These are phyloP conservation scores for Penicillium sp. DNA, from an alignment of 2,329 filamentous ascomycete genomes.

Conservation along the genomic window DNA sequence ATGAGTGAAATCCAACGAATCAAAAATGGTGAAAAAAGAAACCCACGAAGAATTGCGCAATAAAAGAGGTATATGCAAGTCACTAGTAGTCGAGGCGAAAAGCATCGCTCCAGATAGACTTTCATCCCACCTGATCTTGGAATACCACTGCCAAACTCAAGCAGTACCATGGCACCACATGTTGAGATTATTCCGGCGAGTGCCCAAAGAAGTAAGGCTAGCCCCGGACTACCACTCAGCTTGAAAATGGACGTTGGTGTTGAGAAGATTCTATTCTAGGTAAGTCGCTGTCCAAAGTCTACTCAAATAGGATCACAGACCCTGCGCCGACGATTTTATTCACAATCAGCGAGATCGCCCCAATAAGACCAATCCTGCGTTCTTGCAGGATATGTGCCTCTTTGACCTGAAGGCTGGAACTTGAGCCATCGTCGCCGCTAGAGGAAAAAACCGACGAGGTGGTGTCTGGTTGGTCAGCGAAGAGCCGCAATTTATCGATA, in stretches of 20 bases:
- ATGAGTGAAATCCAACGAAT: background rate
- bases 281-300: background rate
- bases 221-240: constrained; percentile 59
- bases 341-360: constrained; percentile 24
- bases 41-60: constrained; percentile 43
- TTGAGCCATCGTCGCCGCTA: constrained; percentile 4
- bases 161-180: constrained; percentile 52
- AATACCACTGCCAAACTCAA: constrained; percentile 53
- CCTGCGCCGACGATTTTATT: constrained; percentile 29
- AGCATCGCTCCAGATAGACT: constrained; percentile 54
- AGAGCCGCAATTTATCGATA: background rate
- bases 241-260: constrained; percentile 62
- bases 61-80: constrained; percentile 56
- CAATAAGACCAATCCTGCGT: constrained; percentile 23
- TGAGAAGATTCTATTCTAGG: constrained; percentile 48
- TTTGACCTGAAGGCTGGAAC: constrained; percentile 3
- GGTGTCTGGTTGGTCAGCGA: constrained; percentile 2
- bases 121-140: constrained; percentile 53
- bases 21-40: background rate
- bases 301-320: constrained; percentile 5
- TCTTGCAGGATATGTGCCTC: constrained; percentile 26
- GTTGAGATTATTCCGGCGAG: constrained; percentile 53
- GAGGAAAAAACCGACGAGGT: constrained; percentile 1
- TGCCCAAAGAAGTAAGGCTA: constrained; percentile 60
- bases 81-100: constrained; percentile 50